Conservation (phyloP, 2,329 filamentous ascomycete genomes). For the Talaromyces sp. region DNA sequence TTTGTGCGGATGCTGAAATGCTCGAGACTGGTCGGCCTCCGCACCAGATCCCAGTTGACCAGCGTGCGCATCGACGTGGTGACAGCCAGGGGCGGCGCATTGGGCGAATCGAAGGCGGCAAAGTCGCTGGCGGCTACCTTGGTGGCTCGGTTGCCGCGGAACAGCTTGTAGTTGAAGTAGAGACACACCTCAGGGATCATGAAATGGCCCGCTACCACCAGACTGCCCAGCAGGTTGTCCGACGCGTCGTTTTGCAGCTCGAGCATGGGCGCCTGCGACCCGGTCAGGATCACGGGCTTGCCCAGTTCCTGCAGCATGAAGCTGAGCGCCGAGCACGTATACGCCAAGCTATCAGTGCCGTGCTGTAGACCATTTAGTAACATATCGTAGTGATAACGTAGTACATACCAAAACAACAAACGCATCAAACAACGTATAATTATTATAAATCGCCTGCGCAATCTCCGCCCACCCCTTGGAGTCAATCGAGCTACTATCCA, state of each 20-base stretch:
- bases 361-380: slow-evolving; percentile 42
- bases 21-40: slow-evolving; percentile 66
- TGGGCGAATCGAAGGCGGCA: slow-evolving; percentile 83
- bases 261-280: slow-evolving; percentile 79
- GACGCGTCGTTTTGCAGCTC: slow-evolving; percentile 86
- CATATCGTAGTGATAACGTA: background rate
- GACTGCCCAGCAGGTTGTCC: slow-evolving; percentile 79
- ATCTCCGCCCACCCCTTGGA: slow-evolving; percentile 82
- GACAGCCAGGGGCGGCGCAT: slow-evolving; percentile 71
- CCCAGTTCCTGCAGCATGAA: slow-evolving; percentile 91
- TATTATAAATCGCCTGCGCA: slow-evolving; percentile 69
- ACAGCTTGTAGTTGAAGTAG: slow-evolving; percentile 88
- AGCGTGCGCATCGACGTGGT: slow-evolving; percentile 76
- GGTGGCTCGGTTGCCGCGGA: slow-evolving; percentile 79
- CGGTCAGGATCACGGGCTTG: slow-evolving; percentile 84
- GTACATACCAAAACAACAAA: slow-evolving; percentile 64
- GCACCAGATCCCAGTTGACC: slow-evolving; percentile 72
- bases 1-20: slow-evolving; percentile 68
- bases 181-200: slow-evolving; percentile 89
- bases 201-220: slow-evolving; percentile 87
- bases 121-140: slow-evolving; percentile 85
- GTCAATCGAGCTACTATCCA: slow-evolving; percentile 87
- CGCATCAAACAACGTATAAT: slow-evolving; percentile 83
- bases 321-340: slow-evolving; percentile 82
- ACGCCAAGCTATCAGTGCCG: slow-evolving; percentile 83